phyloP scores from a whole-genome alignment of 2,329 filamentous ascomycete genomes.

The Atkinsonella texensis region DNA sequence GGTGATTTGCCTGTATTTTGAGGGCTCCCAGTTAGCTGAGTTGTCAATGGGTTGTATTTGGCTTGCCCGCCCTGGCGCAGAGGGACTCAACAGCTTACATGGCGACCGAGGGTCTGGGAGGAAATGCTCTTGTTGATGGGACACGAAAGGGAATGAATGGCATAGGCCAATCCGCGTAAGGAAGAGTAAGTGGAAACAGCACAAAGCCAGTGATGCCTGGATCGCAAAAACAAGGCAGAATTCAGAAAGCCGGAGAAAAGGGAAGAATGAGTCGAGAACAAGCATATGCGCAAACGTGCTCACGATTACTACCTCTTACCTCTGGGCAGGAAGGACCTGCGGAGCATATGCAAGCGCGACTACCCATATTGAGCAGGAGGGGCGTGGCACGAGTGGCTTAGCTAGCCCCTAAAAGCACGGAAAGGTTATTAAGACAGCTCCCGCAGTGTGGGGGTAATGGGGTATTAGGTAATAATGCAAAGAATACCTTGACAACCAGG shows the following conservation, averaged over 20 bases:
- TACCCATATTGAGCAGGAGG: background rate
- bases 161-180: background rate
- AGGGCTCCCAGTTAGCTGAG: conserved; percentile 3
- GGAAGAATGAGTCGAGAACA: background rate
- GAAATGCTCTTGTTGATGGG: background rate
- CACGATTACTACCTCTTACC: background rate
- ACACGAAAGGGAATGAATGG: background rate
- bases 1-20: conserved; percentile 61
- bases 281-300: background rate
- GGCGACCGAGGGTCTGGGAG: background rate
- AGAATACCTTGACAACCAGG: too few relatives aligned
- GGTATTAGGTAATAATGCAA: too few relatives aligned
- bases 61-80: background rate
- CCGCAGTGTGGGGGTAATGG: too few relatives aligned
- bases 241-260: background rate
- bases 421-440: too few relatives aligned
- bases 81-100: background rate
- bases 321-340: background rate
- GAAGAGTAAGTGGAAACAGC: background rate
- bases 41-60: background rate
- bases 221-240: background rate
- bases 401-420: too few relatives aligned
- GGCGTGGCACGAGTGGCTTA: too few relatives aligned
- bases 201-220: background rate
- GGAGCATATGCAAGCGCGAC: background rate